Evolutionary conservation across 2,329 filamentous ascomycete genomes (phyloP), one percentile per base, ranked within the genome.

Genomic region (Talaromyces sp.): DNA sequence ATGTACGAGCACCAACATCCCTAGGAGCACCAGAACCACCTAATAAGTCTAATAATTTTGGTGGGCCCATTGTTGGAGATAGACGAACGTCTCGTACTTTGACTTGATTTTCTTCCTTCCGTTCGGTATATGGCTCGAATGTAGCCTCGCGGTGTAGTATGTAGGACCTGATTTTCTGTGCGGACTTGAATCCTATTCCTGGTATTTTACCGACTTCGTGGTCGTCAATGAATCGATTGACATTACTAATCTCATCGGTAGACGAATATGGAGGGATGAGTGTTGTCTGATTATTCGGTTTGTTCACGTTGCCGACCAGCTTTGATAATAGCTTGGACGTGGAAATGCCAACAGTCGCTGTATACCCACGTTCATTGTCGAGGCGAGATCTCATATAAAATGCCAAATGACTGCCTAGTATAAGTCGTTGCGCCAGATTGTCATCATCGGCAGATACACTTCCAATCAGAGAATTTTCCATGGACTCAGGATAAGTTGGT

Each of bases 301-400:
- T 98, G 75, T 97, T 87, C 66, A 89, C 82, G 74, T 87, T 90
- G 13, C 94, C 94, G 10, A 88, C 91, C 15, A 98, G 84, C 77
- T 98, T 98, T 66, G 91, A 88, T 11, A 97, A 82, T 5, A 94
- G 78, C 77, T 98, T 98, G 72, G 90, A 94, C 0, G 92, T 96
- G 2, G 93, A 90, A 25, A 98, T 87, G 3, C 94, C 94, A 49
- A 91, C 93, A 0, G 93, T 94, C 33, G 90, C 90, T 0, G 93
- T 97, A 77, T 94, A 97, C 1, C 92, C 92, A 72, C 88, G 89
- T 54, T 92, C 83, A 54, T 88, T 82, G 72, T 96, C 90, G 11
- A 98, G 81, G 72, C 86, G 85, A 64, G 84, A 80, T 13, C 94
- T 88, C 31, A 98, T 77, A 73, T 94, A 83, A 35, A 86, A 82